Conservation (phyloP, 1,284 basidiomycete species). For the Blastosporella zonata region DNA sequence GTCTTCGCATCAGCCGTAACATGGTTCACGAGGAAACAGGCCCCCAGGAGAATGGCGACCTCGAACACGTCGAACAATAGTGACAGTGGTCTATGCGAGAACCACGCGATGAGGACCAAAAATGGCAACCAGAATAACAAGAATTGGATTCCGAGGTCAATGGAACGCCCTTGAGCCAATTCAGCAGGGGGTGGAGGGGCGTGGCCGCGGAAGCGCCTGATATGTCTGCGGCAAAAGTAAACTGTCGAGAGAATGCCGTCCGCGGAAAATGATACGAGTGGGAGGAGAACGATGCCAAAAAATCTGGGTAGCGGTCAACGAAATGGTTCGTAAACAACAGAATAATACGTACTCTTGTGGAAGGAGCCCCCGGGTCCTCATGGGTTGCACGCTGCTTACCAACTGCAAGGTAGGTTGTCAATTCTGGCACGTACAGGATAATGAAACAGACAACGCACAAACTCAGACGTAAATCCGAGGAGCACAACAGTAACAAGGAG, state of each 20-base stretch:
- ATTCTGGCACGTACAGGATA: neutral
- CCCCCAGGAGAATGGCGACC: slow-evolving; percentile 54
- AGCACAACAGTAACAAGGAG: slow-evolving; percentile 51
- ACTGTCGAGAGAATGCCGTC: slow-evolving; percentile 56
- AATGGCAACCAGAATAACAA: slow-evolving; percentile 65
- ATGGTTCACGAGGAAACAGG: slow-evolving; percentile 70
- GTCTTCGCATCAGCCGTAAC: slow-evolving; percentile 69
- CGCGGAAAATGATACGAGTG: slow-evolving; percentile 67
- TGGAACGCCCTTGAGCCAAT: slow-evolving; percentile 56
- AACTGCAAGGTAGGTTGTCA: slow-evolving; percentile 35
- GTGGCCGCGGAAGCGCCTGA: slow-evolving; percentile 32
- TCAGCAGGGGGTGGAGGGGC: slow-evolving; percentile 38
- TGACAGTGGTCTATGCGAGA: slow-evolving; percentile 47
- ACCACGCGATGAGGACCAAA: slow-evolving; percentile 58
- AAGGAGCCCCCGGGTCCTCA: slow-evolving; percentile 41
- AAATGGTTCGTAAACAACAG: neutral
- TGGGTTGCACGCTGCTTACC: slow-evolving; percentile 55
- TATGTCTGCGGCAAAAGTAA: slow-evolving; percentile 41
- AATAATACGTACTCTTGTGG: slow-evolving; percentile 41
- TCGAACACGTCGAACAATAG: slow-evolving; percentile 59
- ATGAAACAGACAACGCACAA: slow-evolving; percentile 39
- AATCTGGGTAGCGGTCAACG: slow-evolving; percentile 36
- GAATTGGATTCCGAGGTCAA: slow-evolving; percentile 67
- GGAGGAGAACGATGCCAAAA: slow-evolving; percentile 69
- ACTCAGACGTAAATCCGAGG: slow-evolving; percentile 65